Evolutionary conservation across 2,329 filamentous ascomycete species (phyloP), one percentile per base, ranked within the genome.

Genomic region (Thielaviopsis musarum): DNA sequence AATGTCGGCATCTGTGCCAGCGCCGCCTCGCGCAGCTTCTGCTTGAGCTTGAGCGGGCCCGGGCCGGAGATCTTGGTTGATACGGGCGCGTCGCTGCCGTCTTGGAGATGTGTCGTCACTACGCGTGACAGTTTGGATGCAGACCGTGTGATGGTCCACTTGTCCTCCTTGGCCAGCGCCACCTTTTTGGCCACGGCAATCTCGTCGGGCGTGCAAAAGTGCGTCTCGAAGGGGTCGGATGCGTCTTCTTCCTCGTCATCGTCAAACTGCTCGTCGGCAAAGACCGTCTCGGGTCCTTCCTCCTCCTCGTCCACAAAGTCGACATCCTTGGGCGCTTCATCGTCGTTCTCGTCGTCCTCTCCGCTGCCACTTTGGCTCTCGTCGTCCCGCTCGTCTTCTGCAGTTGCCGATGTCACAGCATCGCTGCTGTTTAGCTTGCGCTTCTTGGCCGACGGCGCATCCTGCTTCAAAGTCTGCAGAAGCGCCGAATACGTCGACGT

Each of bases 151-250:
- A 72, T 75, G 3, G 71, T 66, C 76, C 81, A 85, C 24, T 77
- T 70, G 15, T 73, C 73, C 5, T 73, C 70, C 61, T 79, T 71
- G 26, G 79, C 70, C 0, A 75, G 73, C 58, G 74, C 72, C 7
- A 85, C 66, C n/a, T 73, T 79, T 64, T 73, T 71, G 1, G 77
- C 72, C 7, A 89, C 71, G 51, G 78, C 70, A 5, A 77, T 75
- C 55, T 86, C 80, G 53, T 91, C 79, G 0, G 83, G 81, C 51
- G 76, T 76, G 38, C 82, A 80, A 68, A 94, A 95, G 70, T 96
- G 91, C 7, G 75, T 72, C 63, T 93, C 86, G 66, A 94, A 96
- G 0, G 88, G 85, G 69, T 95, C 87, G 1, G 70, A 72, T 28
- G 73, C 69, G 63, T 81, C 75, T 54, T 77, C 75, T 15, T 78